These are phyloP conservation scores for Zymoseptoria pseudotritici DNA, from an alignment of 2,329 filamentous ascomycete species.

Conservation along the genomic window DNA sequence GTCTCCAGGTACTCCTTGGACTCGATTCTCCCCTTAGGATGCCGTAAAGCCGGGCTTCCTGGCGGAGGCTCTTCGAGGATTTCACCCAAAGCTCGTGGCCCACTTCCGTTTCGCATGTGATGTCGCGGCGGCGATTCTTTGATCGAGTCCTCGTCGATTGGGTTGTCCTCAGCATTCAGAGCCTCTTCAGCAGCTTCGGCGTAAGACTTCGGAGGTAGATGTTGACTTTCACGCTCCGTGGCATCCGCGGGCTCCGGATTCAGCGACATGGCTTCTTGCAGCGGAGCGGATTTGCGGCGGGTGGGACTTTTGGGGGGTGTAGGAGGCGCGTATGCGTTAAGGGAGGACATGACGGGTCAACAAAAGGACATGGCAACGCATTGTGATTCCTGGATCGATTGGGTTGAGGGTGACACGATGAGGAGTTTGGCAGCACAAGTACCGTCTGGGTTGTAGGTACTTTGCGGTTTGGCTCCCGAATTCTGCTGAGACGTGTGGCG, in stretches of 20 bases:
- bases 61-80: conserved; percentile 21
- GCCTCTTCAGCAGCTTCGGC: conserved; percentile 33
- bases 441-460: neutral
- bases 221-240: conserved; percentile 31
- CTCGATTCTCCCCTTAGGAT: conserved; percentile 23
- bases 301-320: neutral
- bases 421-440: neutral
- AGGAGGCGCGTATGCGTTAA: neutral
- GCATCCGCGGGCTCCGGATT: conserved; percentile 36
- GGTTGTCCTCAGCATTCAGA: conserved; percentile 9
- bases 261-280: conserved; percentile 30
- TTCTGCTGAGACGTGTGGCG: neutral
- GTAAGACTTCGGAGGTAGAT: conserved; percentile 38
- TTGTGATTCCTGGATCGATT: neutral
- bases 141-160: conserved; percentile 21
- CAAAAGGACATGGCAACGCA: neutral
- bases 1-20: conserved; percentile 14
- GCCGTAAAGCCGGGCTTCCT: conserved; percentile 24
- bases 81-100: conserved; percentile 28
- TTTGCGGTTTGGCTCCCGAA: neutral
- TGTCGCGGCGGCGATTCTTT: conserved; percentile 30
- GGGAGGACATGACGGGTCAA: neutral
- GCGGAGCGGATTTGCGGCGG: neutral
- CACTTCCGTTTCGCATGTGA: conserved; percentile 21
- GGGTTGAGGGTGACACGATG: neutral